Base-by-base conservation (phyloP, 2,329 filamentous ascomycete genomes). In the Fonsecaea nubica region DNA sequence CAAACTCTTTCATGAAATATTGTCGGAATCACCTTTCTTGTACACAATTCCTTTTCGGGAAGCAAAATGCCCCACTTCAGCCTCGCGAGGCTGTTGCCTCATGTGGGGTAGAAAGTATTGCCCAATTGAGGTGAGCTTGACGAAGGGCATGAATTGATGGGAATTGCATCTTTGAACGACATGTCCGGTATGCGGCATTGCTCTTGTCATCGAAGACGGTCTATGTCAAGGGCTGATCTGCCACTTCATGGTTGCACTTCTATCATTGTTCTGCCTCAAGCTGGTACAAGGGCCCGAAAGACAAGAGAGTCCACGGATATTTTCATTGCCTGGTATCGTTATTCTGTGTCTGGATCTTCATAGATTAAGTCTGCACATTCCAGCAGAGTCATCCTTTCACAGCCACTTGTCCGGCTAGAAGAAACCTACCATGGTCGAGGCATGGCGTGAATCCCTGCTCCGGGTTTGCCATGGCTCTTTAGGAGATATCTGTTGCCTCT, bases 81-180 rank as follows among this genome's bases (percentile, higher is more conserved):
- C 62, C 62, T 64, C 57, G 48, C 56, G 35, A 38, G 36, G 3
- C 42, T 40, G 7, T 32, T 1, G 4, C 33, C 15, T 21, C 25
- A 64, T 55, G 62, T 64, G 62, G 62, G 56, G 62, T 64, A 42
- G n/a, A 12, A 12, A 7, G n/a, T 48, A 30, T 30, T 55, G 8
- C 57, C 57, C 15, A 50, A 50, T 48, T 18, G 45, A 25, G 18
- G n/a, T 25, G 18, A n/a, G 8, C 25, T 6, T 3, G 3, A 25
- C 18, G 18, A 50, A 9, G 3, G 25, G 21, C 45, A 25, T 25
- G 18, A 50, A 4, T 50, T 21, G 21, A 25, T 18, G 10, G 7
- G 8, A 50, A n/a, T 25, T 6, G 5, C 21, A 25, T 25, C 8
- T n/a, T 42, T 12, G 18, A 25, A 25, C 18, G 45, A 50, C 45